These are phyloP conservation scores for Zizania palustris DNA, from an alignment of 202 grass and related monocot species.

Conservation along the genomic window DNA sequence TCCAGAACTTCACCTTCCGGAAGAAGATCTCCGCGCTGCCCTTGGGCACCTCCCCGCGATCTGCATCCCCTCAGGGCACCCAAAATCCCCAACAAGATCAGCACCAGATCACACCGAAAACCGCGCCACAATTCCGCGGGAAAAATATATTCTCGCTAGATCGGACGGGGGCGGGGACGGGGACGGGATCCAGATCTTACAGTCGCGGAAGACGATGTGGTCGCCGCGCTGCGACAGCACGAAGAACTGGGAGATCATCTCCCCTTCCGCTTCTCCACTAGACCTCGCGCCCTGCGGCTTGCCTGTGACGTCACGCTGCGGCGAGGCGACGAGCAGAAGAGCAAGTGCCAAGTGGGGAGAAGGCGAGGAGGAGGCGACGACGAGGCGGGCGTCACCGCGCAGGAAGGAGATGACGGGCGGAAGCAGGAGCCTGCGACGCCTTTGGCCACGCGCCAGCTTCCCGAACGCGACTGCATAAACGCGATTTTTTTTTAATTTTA, in stretches of 20 bases:
- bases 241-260: conserved; percentile 99
- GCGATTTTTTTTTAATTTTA: no score
- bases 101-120: conserved; percentile 6
- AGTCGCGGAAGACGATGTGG: conserved; percentile 99
- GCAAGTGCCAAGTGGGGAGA: conserved; percentile 13
- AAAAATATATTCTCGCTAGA: conserved; percentile 6
- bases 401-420: not conserved
- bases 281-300: not conserved
- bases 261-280: conserved; percentile 7
- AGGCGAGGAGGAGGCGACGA: not conserved
- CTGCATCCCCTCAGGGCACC: conserved; percentile 36
- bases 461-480: no score
- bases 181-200: conserved; percentile 61
- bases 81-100: conserved; percentile 17
- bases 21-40: conserved; percentile 99
- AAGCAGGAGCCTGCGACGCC: not conserved
- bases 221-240: conserved; percentile 96
- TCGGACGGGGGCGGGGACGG: conserved; percentile 30
- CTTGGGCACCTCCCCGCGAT: conserved; percentile 96
- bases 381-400: not conserved
- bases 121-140: not conserved
- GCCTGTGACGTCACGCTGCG: conserved; percentile 8
- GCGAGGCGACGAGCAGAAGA: conserved; percentile 26
- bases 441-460: not conserved
- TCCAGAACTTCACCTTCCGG: conserved; percentile 99